phyloP scores from a whole-genome alignment of 169 alveolate species.

The Plasmodium knowlesi region DNA sequence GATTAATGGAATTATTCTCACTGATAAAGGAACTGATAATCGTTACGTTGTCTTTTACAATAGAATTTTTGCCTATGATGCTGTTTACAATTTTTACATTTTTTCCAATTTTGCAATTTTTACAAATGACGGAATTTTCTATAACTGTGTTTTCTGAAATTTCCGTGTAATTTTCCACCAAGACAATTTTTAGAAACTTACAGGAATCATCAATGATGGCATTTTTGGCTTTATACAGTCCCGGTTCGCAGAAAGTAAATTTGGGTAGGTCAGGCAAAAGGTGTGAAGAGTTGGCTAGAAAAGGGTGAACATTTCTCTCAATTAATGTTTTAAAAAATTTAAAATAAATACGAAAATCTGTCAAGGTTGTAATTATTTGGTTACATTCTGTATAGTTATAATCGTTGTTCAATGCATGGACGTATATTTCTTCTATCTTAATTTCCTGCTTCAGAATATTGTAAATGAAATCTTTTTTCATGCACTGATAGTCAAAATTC shows the following conservation, averaged over 20 bases:
- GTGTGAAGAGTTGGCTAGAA: conserved; percentile 38
- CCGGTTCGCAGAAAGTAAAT: conserved; percentile 21
- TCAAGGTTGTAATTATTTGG: conserved; percentile 57
- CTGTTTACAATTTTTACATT: conserved; percentile 55
- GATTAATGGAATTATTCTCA: conserved; percentile 41
- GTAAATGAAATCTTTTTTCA: conserved; percentile 58
- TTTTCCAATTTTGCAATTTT: conserved; percentile 74
- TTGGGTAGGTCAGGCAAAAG: conserved; percentile 60
- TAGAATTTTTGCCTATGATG: conserved; percentile 43
- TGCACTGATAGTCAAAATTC: conserved; percentile 73
- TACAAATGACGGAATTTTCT: conserved; percentile 68
- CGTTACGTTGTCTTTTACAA: conserved; percentile 31
- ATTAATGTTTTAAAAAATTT: conserved; percentile 60
- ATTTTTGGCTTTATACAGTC: conserved; percentile 49
- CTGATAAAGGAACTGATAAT: conserved; percentile 50
- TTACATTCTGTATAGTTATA: conserved; percentile 66
- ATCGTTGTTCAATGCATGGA: conserved; percentile 48
- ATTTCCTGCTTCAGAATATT: conserved; percentile 71
- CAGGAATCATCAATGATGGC: conserved; percentile 32
- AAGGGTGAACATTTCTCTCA: conserved; percentile 73
- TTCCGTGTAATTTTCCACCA: conserved; percentile 29
- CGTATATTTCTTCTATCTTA: conserved; percentile 69
- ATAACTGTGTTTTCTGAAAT: conserved; percentile 28
- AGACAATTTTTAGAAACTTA: conserved; percentile 38
- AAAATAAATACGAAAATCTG: conserved; percentile 61